Percentiles rank a stretch among this genome's conserved stretches.
Evolutionary conservation across 257 asterid genomes (phyloP).

Genomic region (Lavandula angustifolia): DNA sequence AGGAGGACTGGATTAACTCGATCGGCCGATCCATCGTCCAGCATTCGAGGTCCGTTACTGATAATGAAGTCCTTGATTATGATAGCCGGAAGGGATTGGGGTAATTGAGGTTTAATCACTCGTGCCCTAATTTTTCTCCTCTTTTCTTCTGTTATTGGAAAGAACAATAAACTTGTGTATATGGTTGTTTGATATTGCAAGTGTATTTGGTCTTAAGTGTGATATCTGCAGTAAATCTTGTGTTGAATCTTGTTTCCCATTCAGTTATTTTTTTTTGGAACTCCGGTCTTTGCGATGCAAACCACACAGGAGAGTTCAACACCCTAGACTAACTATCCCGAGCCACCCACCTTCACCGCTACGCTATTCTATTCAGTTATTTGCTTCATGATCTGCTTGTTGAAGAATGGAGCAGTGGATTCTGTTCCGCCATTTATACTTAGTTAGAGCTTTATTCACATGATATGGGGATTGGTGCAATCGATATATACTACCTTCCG

Average conservation of each 20-base stretch:
- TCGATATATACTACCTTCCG: too few species aligned
- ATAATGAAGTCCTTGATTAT: constrained; percentile 77
- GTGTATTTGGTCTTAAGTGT: constrained; percentile 29
- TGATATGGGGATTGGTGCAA: background rate
- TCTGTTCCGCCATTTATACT: background rate
- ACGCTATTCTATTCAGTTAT: too few species aligned
- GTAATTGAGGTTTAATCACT: background rate
- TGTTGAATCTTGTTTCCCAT: constrained; percentile 11
- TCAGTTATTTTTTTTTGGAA: too few species aligned
- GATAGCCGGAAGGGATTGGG: constrained; percentile 42
- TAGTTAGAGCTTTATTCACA: background rate
- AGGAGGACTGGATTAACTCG: constrained; percentile 99
- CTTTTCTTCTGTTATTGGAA: background rate
- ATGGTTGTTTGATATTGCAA: constrained; percentile 4
- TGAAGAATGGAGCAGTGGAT: background rate
- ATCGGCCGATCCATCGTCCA: constrained; percentile 59
- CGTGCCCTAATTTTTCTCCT: constrained; percentile 9
- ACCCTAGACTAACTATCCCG: too few species aligned
- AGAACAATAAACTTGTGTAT: constrained; percentile 7
- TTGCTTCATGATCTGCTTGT: background rate
- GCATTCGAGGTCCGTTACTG: constrained; percentile 89
- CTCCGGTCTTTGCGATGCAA: too few species aligned
- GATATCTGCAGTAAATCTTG: constrained; percentile 21
- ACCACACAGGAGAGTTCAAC: too few species aligned
- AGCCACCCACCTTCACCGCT: too few species aligned